Conservation (phyloP, 352 stramenopile species). For the Elongisporangium senticosum region DNA sequence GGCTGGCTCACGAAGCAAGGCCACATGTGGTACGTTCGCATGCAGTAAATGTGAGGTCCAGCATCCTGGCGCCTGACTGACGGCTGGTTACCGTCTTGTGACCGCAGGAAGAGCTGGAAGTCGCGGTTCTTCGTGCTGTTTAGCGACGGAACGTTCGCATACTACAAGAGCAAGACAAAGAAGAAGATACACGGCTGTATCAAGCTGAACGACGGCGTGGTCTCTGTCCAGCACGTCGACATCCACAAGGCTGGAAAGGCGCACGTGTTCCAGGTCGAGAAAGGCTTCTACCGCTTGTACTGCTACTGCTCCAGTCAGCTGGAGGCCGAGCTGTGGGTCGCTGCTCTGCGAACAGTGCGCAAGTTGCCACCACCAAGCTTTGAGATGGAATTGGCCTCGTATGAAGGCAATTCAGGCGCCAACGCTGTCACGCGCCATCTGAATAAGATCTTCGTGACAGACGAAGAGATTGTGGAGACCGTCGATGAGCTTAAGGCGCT, state of each 20-base stretch:
- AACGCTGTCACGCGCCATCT: constrained; percentile 52
- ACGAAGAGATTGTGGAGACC: constrained; percentile 41
- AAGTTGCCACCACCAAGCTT: constrained; percentile 34
- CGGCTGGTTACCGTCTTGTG: neutral
- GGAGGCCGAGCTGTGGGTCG: constrained; percentile 79
- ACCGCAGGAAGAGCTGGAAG: constrained; percentile 80
- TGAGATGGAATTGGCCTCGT: constrained; percentile 58
- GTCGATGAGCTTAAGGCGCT: constrained; percentile 48
- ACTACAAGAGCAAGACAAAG: constrained; percentile 74
- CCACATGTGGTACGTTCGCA: constrained; percentile 57
- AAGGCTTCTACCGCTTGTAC: constrained; percentile 78
- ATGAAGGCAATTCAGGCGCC: constrained; percentile 46
- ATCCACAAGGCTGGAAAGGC: constrained; percentile 50
- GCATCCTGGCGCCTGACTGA: neutral
- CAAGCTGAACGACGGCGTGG: constrained; percentile 77
- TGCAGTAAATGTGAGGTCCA: neutral
- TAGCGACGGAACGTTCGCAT: constrained; percentile 72
- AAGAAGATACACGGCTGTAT: constrained; percentile 81
- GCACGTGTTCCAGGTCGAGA: constrained; percentile 82
- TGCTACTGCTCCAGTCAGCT: constrained; percentile 76
- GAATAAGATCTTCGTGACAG: constrained; percentile 82
- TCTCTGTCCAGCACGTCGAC: constrained; percentile 78
- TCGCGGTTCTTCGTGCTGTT: constrained; percentile 83
- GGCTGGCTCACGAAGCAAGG: constrained; percentile 83
- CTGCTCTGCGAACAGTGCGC: constrained; percentile 48